phyloP scores from a whole-genome alignment of 371 early-diverging fungal species.

The Rhizopus sp. region DNA sequence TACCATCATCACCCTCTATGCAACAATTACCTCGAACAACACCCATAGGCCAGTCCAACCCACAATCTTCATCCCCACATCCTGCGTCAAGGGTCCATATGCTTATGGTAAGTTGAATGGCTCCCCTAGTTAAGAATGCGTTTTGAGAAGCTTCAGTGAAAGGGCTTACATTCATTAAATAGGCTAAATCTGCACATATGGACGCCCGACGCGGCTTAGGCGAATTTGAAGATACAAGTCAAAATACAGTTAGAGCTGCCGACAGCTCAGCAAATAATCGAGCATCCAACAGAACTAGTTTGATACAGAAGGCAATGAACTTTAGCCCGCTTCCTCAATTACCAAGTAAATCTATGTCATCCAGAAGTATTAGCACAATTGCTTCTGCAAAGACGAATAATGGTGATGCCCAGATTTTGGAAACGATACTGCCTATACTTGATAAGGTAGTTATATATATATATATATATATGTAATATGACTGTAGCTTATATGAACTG shows the following conservation, averaged over 20 bases:
- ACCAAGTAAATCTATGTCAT: constrained; percentile 34
- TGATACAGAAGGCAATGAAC: constrained; percentile 16
- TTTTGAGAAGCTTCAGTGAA: no score
- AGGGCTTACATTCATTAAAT: neutral
- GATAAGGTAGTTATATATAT: constrained; percentile 34
- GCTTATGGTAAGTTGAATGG: constrained; percentile 21
- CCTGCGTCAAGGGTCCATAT: constrained; percentile 22
- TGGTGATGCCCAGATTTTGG: constrained; percentile 29
- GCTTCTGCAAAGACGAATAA: constrained; percentile 9
- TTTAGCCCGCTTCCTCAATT: constrained; percentile 25
- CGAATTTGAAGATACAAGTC: constrained; percentile 30
- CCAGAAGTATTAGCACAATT: constrained; percentile 34
- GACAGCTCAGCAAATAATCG: constrained; percentile 19
- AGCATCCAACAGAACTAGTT: constrained; percentile 18
- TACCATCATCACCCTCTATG: constrained; percentile 4
- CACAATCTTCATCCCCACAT: constrained; percentile 13
- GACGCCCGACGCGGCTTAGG: constrained; percentile 22
- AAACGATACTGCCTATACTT: constrained; percentile 35
- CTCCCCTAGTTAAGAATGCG: no score
- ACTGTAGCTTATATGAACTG: neutral
- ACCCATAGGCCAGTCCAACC: constrained; percentile 25
- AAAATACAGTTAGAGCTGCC: constrained; percentile 41
- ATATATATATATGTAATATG: no score
- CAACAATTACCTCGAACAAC: constrained; percentile 20
- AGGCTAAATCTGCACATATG: constrained; percentile 23